Evolutionary conservation across 805 yeast genomes (phyloP).

Genomic region (Saturnispora dispora): DNA sequence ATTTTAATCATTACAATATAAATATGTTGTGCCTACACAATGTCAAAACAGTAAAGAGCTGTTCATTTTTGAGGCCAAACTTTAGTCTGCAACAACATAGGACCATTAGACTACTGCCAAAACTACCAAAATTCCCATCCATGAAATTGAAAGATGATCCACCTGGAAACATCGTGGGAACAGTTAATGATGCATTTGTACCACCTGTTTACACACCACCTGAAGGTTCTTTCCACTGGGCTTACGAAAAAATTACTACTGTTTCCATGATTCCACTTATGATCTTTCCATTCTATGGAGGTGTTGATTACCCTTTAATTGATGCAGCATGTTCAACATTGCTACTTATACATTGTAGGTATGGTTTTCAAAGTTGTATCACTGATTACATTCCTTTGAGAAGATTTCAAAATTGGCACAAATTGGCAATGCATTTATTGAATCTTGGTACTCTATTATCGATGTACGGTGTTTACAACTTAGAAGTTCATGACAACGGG

Average conservation of each 20-base stretch:
- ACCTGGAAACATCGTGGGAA: slow-evolving; percentile 86
- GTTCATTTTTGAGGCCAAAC: not conserved
- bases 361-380: slow-evolving; percentile 87
- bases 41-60: not conserved
- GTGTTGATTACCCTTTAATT: slow-evolving; percentile 56
- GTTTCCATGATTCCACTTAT: slow-evolving; percentile 69
- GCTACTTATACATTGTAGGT: slow-evolving; percentile 67
- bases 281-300: slow-evolving; percentile 67
- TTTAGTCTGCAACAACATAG: slow-evolving; percentile 5
- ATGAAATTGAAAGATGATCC: slow-evolving; percentile 66
- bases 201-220: slow-evolving; percentile 52
- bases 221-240: slow-evolving; percentile 92
- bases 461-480: slow-evolving; percentile 70
- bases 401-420: slow-evolving; percentile 72
- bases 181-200: slow-evolving; percentile 80
- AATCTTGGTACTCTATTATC: slow-evolving; percentile 63
- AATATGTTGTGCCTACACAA: not conserved
- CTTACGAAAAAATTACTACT: slow-evolving; percentile 70
- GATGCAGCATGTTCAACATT: slow-evolving; percentile 65
- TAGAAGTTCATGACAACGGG: slow-evolving; percentile 78
- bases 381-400: slow-evolving; percentile 86
- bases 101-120: slow-evolving; percentile 18
- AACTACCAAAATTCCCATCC: slow-evolving; percentile 16
- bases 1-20: not conserved
- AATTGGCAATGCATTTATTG: slow-evolving; percentile 57